Evolutionary conservation across 306 rosid genomes (phyloP).

Genomic region (Quillaja saponaria): DNA sequence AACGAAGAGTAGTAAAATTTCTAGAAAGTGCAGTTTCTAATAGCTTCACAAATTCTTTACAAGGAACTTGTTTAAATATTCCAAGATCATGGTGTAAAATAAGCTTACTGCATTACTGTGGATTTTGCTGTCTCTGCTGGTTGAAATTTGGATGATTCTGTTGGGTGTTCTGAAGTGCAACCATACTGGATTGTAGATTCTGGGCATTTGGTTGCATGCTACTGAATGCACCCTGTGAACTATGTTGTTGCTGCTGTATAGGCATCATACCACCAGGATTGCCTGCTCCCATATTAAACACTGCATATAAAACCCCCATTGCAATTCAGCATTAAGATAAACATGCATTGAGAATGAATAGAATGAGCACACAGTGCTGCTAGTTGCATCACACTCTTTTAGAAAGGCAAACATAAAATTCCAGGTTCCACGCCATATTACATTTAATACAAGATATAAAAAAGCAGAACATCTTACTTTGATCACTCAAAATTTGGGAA

Average conservation of each 20-base stretch:
- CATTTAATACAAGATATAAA: conserved; percentile 7
- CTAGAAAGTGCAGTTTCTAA: no score
- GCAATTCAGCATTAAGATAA: conserved; percentile 19
- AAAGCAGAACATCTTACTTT: conserved; percentile 54
- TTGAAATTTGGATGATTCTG: conserved; percentile 79
- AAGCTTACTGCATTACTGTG: not conserved
- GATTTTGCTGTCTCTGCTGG: conserved; percentile 93
- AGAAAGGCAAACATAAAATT: conserved; percentile 5
- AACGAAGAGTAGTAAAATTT: no score
- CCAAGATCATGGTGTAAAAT: not conserved
- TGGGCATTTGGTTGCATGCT: conserved; percentile 71
- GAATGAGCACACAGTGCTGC: conserved; percentile 10
- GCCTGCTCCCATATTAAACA: conserved; percentile 79
- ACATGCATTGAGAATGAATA: not conserved
- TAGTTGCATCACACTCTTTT: conserved; percentile 18
- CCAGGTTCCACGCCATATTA: conserved; percentile 3
- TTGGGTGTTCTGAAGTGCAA: conserved; percentile 60
- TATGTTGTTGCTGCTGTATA: conserved; percentile 57
- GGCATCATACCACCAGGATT: conserved; percentile 81
- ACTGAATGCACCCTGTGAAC: conserved; percentile 74
- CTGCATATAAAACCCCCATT: conserved; percentile 46
- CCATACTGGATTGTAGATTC: conserved; percentile 77
- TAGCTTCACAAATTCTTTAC: not conserved
- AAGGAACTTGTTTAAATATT: not conserved
- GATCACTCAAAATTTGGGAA: conserved; percentile 80